Conservation (phyloP, 208 protist species). For the Wallacemonas collosoma region DNA sequence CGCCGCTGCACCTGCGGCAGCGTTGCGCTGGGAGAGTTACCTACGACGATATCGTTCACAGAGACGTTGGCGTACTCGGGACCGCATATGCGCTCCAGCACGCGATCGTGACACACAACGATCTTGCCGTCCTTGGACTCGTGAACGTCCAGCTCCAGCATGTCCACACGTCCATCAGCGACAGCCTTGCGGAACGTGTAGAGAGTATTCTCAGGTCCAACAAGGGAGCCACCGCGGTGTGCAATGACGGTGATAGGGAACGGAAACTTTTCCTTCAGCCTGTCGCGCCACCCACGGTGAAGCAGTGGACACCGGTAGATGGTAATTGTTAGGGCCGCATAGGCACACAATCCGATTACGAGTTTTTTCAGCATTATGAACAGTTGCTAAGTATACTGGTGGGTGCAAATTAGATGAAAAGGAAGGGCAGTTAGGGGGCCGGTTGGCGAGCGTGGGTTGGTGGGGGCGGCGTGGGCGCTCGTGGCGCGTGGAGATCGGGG, state of each 20-base stretch:
- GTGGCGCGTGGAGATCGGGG: too few species aligned
- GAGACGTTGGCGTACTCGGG: conserved; percentile 25
- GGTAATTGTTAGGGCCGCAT: conserved; percentile 16
- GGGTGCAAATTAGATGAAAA: too few species aligned
- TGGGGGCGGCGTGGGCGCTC: too few species aligned
- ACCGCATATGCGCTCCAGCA: conserved; percentile 52
- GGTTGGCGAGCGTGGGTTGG: too few species aligned
- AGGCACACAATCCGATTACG: conserved; percentile 7
- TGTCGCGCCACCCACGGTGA: conserved; percentile 22
- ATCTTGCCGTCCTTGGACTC: conserved; percentile 66
- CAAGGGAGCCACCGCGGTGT: conserved; percentile 70
- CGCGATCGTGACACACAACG: conserved; percentile 70
- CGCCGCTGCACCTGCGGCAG: conserved; percentile 53
- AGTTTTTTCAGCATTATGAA: background rate
- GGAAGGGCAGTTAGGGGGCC: too few species aligned
- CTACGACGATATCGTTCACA: conserved; percentile 55
- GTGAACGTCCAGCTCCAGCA: conserved; percentile 80
- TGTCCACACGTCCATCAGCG: conserved; percentile 42
- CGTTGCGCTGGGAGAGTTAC: conserved; percentile 34
- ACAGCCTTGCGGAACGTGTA: conserved; percentile 66
- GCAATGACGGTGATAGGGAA: conserved; percentile 64
- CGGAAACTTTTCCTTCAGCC: conserved; percentile 60
- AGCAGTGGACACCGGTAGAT: conserved; percentile 24
- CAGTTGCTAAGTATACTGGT: too few species aligned
- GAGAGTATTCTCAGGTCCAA: conserved; percentile 83